These are phyloP conservation scores for Paramecium sonneborni DNA, from an alignment of 73 alveolate species.

Conservation along the genomic window DNA sequence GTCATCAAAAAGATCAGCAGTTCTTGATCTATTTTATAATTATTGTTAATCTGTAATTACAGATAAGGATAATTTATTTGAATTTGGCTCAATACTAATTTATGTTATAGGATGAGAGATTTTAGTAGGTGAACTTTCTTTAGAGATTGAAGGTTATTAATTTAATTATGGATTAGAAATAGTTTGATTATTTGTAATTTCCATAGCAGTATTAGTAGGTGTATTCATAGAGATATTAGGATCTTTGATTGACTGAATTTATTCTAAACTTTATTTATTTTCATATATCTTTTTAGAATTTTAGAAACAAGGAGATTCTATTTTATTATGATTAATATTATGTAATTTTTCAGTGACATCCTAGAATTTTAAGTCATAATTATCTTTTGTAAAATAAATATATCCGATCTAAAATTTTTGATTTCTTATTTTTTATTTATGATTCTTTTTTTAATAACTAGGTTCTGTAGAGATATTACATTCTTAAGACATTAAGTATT, in stretches of 20 bases:
- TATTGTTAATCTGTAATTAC: neutral
- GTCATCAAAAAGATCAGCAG: constrained; percentile 30
- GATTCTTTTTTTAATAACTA: neutral
- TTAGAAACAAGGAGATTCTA: neutral
- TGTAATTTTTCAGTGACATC: neutral
- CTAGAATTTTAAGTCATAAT: neutral
- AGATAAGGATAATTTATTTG: neutral
- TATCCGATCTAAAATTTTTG: neutral
- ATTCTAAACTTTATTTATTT: neutral
- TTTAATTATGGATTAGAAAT: neutral
- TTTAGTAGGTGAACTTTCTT: neutral
- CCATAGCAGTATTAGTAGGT: neutral
- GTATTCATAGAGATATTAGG: neutral
- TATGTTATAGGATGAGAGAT: neutral
- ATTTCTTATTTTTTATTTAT: neutral
- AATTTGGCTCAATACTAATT: neutral
- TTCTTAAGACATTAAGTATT: constrained; percentile 3
- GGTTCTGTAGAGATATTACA: neutral
- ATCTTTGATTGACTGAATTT: constrained; percentile 41
- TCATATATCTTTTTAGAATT: neutral
- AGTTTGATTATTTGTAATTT: neutral
- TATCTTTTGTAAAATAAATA: neutral
- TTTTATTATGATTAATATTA: neutral
- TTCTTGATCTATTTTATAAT: constrained; percentile 1
- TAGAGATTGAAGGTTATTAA: neutral